Evolutionary conservation across 306 rosid species (phyloP).

Genomic region (Ormosia emarginata): DNA sequence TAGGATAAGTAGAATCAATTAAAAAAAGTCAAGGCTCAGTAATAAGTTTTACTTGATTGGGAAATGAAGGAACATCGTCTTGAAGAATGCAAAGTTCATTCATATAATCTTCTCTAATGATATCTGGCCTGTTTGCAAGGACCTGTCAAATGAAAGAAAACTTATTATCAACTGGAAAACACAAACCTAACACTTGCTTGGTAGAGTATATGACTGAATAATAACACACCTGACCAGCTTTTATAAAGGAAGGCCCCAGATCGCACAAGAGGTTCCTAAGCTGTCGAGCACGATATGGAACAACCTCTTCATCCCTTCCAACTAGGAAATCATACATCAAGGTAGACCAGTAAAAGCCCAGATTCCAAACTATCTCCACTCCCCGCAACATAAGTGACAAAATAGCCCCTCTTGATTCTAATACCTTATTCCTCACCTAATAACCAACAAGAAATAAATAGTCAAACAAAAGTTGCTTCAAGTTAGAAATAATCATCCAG

Average conservation of each 20-base stretch:
- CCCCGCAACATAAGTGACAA: constrained; percentile 75
- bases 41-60: constrained; percentile 66
- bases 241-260: constrained; percentile 93
- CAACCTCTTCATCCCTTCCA: constrained; percentile 99
- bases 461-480: constrained; percentile 16
- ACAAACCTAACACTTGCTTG: neutral
- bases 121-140: constrained; percentile 98
- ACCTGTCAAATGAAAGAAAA: constrained; percentile 56
- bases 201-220: constrained; percentile 4
- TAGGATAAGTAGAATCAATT: neutral
- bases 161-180: constrained; percentile 25
- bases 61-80: constrained; percentile 97
- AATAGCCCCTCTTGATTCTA: constrained; percentile 85
- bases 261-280: constrained; percentile 91
- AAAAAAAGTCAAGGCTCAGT: neutral
- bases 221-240: constrained; percentile 89
- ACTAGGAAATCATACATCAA: constrained; percentile 79
- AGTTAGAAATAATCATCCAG: constrained; percentile 8
- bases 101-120: constrained; percentile 99
- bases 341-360: constrained; percentile 89
- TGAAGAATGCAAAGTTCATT: constrained; percentile 99
- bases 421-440: constrained; percentile 81
- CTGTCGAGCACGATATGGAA: constrained; percentile 94
- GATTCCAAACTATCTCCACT: constrained; percentile 88
- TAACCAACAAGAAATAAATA: neutral